These are phyloP conservation scores for Parascedosporium putredinis DNA, from an alignment of 2,329 filamentous ascomycete species.

Conservation along the genomic window DNA sequence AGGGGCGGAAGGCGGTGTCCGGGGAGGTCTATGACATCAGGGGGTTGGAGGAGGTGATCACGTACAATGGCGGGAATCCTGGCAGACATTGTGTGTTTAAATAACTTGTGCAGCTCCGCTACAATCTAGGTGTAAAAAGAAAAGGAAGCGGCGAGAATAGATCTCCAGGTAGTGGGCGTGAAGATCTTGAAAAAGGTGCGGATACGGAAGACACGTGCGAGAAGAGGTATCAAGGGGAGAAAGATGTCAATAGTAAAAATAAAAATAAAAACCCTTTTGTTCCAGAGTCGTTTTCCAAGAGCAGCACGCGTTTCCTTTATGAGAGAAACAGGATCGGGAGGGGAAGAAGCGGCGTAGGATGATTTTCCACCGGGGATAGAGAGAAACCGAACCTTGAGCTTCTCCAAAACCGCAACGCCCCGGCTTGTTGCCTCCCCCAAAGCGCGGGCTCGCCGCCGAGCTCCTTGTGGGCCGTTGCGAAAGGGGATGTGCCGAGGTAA, in stretches of 20 bases:
- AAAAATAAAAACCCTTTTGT: no score
- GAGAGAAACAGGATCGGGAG: not conserved
- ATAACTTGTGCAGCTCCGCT: not conserved
- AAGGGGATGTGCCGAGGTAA: not conserved
- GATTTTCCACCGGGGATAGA: no score
- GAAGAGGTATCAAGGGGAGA: not conserved
- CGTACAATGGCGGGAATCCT: slow-evolving; percentile 36
- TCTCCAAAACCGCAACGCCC: no score
- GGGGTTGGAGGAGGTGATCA: not conserved
- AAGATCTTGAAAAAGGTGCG: no score
- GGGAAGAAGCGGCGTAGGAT: not conserved
- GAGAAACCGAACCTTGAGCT: not conserved
- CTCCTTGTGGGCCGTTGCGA: no score
- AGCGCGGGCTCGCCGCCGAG: no score
- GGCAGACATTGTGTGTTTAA: slow-evolving; percentile 27
- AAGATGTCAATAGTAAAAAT: not conserved
- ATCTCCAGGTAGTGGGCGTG: no score
- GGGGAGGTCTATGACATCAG: not conserved
- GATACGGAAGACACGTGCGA: not conserved
- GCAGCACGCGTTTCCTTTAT: not conserved
- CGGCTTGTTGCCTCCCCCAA: no score
- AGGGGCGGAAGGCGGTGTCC: no score
- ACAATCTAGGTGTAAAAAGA: no score
- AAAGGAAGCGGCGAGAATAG: no score
- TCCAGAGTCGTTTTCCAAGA: no score